Base-by-base conservation (phyloP, 2,329 filamentous ascomycete genomes). In the Trichoderma citrinoviride region DNA sequence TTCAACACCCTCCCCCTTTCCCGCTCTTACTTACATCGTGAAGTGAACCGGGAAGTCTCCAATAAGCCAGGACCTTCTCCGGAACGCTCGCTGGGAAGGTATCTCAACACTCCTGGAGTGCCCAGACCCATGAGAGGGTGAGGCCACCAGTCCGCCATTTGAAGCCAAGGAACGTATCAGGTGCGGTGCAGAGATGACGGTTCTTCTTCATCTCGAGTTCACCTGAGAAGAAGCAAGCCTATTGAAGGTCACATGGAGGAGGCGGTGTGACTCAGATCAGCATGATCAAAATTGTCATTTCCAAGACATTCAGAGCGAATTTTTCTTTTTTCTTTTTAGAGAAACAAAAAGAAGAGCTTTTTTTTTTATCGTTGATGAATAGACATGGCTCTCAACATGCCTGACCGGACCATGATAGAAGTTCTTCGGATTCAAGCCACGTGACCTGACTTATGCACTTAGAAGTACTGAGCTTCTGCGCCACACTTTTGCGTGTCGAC, bases 61-160 rank as follows among this genome's bases (percentile, higher is more conserved):
- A 78, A 67, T 44, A 60, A 47, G 6, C 76, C 77, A 19, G 70
- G 67, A 14, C 71, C 66, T 33, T 68, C 57, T 27, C 67, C 68
- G 15, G 70, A 65, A 63, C 70, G 61, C 15, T 72, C 65, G 23
- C 67, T 29, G 29, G 74, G 69, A 25, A 73, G 64, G 68, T 78
- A 78, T 62, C 71, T 72, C 56, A 78, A 63, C 54, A 68, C 67
- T 37, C 77, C 76, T 63, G 75, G 70, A 58, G 76, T 70, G 61
- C 77, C 77, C 57, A 75, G 70, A 41, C 70, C 66, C 15, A 76
- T 73, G 70, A 75, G 75, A 40, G 70, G 67, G 44, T 75, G 67
- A 56, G 71, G 71, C 67, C 71, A 70, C 40, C 68, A 67, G 61
- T 78, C 76, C 78, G 75, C 75, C 77, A 79, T 79, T 74, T 72